These are phyloP conservation scores for Exsudoporus frostii DNA, from an alignment of 768 basidiomycete species.

Conservation along the genomic window DNA sequence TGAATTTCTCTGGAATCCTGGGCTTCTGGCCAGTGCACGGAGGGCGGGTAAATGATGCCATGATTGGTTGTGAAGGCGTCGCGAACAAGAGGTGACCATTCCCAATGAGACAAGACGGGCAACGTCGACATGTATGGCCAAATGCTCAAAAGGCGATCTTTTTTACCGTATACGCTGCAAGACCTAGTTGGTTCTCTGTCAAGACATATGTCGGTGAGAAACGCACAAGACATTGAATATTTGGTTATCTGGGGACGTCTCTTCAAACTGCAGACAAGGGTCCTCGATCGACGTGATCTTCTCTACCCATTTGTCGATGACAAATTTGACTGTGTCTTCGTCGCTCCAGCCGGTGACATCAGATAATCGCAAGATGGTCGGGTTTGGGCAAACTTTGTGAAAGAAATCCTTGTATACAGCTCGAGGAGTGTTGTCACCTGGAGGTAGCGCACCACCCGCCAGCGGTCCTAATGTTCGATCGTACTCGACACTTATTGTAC, in stretches of 20 bases:
- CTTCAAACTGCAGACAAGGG: neutral
- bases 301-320: neutral
- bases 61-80: neutral
- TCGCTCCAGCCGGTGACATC: neutral
- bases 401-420: slow-evolving; percentile 2
- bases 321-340: neutral
- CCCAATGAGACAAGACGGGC: neutral
- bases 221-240: neutral
- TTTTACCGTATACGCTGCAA: neutral
- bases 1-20: no score
- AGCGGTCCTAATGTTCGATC: neutral
- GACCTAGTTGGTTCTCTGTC: neutral
- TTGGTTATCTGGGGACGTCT: neutral
- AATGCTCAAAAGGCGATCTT: neutral
- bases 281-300: neutral
- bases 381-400: neutral
- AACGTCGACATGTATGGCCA: neutral
- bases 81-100: neutral
- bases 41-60: neutral
- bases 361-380: neutral
- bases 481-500: neutral
- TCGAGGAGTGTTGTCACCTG: neutral
- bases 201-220: neutral
- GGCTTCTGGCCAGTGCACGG: neutral
- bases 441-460: neutral